Evolutionary conservation across 441 rosid species (phyloP), one percentile per base, ranked within the genome.

Genomic region (Lepidium campestre): DNA sequence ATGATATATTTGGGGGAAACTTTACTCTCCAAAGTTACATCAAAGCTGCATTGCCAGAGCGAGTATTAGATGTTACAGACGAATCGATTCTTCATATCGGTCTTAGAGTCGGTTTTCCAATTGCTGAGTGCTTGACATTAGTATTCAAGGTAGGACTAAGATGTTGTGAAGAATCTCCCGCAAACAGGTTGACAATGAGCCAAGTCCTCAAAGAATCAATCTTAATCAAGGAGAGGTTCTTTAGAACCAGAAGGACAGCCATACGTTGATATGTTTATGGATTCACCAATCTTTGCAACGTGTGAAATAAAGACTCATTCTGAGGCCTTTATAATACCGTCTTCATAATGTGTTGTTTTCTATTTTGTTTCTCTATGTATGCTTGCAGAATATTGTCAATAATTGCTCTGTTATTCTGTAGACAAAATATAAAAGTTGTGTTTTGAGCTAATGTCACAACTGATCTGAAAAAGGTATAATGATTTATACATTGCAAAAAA

Each of bases 121-220:
- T 32, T 29, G 45, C 4, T 15, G 61, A 59, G 37, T 50, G 67
- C 15, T 32, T 69, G 73, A 14, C 8, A 50, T 0, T 31, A 19
- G 14, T 69, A 50, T 41, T 60, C 1, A 17, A 54, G 4, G 66
- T 69, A 7, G 79, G 76, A 46, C 59, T 77, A 11, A 64, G 59
- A 44, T 60, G 73, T 6, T 59, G 52, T 23, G 61, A 50, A 60
- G 60, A 59, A 50, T 59, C 53, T 20, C 67, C 73, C 1, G 7
- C 11, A 0, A 69, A 50, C 20, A 44, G 73, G 37, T 22, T 41
- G 27, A 35, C 27, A 10, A 49, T 22, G 32, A 52, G 52, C 59
- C 61, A 69, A 14, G 67, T 19, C 12, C 23, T 6, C 7, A 4
- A 60, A 11, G 67, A 60, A 8, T 60, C 60, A 40, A 23, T 19